These are phyloP conservation scores for Daldinia childiae DNA, from an alignment of 495 filamentous ascomycete genomes.

Conservation along the genomic window DNA sequence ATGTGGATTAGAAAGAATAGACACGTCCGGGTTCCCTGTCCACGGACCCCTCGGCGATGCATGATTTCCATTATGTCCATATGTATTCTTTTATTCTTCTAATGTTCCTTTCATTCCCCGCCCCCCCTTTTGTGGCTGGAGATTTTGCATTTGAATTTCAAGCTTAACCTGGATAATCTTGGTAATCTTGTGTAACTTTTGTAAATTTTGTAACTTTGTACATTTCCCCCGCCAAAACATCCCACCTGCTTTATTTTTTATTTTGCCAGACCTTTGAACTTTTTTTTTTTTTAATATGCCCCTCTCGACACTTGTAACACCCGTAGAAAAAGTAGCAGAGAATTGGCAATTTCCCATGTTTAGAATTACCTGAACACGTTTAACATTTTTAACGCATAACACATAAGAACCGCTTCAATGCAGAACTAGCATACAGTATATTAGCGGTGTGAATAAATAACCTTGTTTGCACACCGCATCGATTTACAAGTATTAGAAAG, in stretches of 20 bases:
- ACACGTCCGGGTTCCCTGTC: slow-evolving; percentile 36
- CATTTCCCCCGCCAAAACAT: slow-evolving; percentile 34
- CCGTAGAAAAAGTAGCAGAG: neutral
- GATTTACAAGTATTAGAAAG: neutral
- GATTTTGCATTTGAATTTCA: slow-evolving; percentile 25
- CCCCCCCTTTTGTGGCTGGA: slow-evolving; percentile 42
- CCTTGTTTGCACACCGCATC: slow-evolving; percentile 38
- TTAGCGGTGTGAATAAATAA: slow-evolving; percentile 42
- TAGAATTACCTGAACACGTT: neutral
- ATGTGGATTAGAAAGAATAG: slow-evolving; percentile 24
- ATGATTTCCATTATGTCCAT: neutral
- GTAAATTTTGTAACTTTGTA: neutral
- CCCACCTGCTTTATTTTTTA: slow-evolving; percentile 16
- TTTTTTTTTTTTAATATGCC: slow-evolving; percentile 14
- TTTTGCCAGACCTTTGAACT: neutral
- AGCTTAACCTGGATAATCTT: slow-evolving; percentile 4
- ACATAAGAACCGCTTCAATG: slow-evolving; percentile 29
- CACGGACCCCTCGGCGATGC: slow-evolving; percentile 34
- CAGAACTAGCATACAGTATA: slow-evolving; percentile 25
- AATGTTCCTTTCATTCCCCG: slow-evolving; percentile 30
- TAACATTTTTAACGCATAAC: slow-evolving; percentile 16
- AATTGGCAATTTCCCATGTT: neutral
- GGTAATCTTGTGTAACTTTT: neutral
- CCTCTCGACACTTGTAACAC: slow-evolving; percentile 2
- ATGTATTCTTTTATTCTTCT: slow-evolving; percentile 37